phyloP scores from a whole-genome alignment of 352 stramenopile species.

The Pythium oligandrum region DNA sequence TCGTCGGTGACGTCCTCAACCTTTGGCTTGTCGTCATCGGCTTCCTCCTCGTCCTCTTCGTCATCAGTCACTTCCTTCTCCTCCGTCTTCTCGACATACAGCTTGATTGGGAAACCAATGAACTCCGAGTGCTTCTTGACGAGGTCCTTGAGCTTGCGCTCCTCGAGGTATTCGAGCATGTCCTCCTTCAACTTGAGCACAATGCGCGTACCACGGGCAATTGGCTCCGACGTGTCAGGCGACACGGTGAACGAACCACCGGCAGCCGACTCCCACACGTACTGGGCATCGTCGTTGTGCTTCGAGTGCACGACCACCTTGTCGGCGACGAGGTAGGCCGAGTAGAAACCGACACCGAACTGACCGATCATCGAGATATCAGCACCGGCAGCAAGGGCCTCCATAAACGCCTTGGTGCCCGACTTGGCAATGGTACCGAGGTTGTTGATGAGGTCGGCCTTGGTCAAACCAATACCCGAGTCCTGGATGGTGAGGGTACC shows the following conservation, averaged over 20 bases:
- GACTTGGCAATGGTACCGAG: conserved; percentile 99
- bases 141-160: conserved; percentile 98
- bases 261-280: conserved; percentile 97
- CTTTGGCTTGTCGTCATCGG: conserved; percentile 96
- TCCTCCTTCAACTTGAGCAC: conserved; percentile 98
- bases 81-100: conserved; percentile 99
- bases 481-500: conserved; percentile 99
- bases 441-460: conserved; percentile 99
- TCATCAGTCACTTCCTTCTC: conserved; percentile 99
- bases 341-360: conserved; percentile 99
- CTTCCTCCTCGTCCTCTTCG: conserved; percentile 94
- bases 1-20: conserved; percentile 96
- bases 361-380: conserved; percentile 99
- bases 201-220: conserved; percentile 93
- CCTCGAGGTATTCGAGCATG: conserved; percentile 99
- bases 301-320: conserved; percentile 98
- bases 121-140: conserved; percentile 99
- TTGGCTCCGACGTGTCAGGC: conserved; percentile 81
- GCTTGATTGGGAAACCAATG: conserved; percentile 99
- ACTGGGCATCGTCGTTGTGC: conserved; percentile 98
- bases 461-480: conserved; percentile 99
- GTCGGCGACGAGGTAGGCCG: conserved; percentile 98
- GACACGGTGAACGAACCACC: conserved; percentile 97
- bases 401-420: conserved; percentile 99
- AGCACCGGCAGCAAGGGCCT: conserved; percentile 95